phyloP scores from a whole-genome alignment of 805 yeast genomes.

The Nakazawaea ernobii region DNA sequence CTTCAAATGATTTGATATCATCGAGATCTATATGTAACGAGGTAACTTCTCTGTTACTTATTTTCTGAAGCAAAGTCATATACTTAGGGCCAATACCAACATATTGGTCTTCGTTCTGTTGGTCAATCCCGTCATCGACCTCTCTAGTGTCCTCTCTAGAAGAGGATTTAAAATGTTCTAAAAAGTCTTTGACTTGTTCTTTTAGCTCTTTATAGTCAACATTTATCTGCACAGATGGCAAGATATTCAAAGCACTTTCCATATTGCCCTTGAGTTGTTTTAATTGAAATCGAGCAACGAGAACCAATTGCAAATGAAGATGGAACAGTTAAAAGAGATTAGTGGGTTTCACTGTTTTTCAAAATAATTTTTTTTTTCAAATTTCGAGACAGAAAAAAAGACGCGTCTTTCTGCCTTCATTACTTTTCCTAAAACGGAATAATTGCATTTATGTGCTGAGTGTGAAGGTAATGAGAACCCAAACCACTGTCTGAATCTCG shows the following conservation, averaged over 20 bases:
- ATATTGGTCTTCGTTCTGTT: constrained; percentile 24
- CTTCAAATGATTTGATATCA: constrained; percentile 71
- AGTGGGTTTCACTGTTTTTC: not conserved
- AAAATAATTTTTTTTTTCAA: not conserved
- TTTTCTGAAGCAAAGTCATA: constrained; percentile 61
- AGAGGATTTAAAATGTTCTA: constrained; percentile 54
- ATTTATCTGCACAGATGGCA: constrained; percentile 64
- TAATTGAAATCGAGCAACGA: not conserved
- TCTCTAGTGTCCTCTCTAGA: constrained; percentile 14
- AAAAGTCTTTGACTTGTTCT: constrained; percentile 55
- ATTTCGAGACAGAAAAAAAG: not conserved
- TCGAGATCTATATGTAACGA: constrained; percentile 74
- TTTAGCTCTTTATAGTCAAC: constrained; percentile 68
- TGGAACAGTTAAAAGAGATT: not conserved
- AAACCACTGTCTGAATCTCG: not conserved
- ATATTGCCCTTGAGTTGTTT: not conserved
- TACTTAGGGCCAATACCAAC: constrained; percentile 60
- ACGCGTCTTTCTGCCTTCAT: constrained; percentile 5
- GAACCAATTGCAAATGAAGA: too few species aligned
- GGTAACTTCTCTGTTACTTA: constrained; percentile 77
- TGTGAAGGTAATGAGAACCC: too few species aligned
- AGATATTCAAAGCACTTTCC: constrained; percentile 20
- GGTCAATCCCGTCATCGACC: constrained; percentile 29
- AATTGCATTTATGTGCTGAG: not conserved
- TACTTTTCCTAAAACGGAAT: constrained; percentile 9